Percentiles rank a stretch among this genome's conserved stretches.
These are phyloP conservation scores for Solanum lycopersicoides DNA, from an alignment of 257 asterid genomes.

Conservation along the genomic window DNA sequence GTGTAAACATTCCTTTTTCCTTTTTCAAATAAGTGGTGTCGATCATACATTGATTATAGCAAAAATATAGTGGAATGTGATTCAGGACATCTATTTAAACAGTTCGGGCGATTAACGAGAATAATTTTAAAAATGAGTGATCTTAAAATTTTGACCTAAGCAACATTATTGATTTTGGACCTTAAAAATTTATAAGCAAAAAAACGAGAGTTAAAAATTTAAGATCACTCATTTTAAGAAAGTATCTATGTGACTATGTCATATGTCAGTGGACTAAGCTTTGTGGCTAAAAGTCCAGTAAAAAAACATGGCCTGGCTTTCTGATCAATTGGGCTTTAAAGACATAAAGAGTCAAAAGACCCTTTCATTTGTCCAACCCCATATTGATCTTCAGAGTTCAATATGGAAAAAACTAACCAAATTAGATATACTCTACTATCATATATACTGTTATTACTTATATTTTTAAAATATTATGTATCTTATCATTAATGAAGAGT, in stretches of 20 bases:
- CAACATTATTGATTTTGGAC: background rate
- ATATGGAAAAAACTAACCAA: too few species aligned
- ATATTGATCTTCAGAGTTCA: background rate
- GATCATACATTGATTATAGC: background rate
- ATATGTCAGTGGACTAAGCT: background rate
- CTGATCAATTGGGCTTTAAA: background rate
- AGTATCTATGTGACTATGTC: background rate
- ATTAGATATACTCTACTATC: too few species aligned
- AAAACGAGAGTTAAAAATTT: background rate
- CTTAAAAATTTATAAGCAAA: background rate
- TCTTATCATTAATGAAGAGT: too few species aligned
- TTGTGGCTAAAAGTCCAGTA: too few species aligned
- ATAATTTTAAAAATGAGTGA: background rate
- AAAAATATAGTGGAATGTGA: background rate
- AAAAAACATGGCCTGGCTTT: background rate
- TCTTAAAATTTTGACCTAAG: background rate
- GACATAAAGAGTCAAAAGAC: background rate
- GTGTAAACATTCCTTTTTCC: background rate
- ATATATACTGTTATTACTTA: too few species aligned
- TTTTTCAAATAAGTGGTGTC: background rate
- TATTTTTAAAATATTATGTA: too few species aligned
- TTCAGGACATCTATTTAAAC: background rate
- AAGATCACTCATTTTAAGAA: background rate
- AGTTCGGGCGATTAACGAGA: background rate
- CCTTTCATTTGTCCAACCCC: background rate